Evolutionary conservation across 2,329 filamentous ascomycete species (phyloP).

Genomic region (Gyromitra esculenta): DNA sequence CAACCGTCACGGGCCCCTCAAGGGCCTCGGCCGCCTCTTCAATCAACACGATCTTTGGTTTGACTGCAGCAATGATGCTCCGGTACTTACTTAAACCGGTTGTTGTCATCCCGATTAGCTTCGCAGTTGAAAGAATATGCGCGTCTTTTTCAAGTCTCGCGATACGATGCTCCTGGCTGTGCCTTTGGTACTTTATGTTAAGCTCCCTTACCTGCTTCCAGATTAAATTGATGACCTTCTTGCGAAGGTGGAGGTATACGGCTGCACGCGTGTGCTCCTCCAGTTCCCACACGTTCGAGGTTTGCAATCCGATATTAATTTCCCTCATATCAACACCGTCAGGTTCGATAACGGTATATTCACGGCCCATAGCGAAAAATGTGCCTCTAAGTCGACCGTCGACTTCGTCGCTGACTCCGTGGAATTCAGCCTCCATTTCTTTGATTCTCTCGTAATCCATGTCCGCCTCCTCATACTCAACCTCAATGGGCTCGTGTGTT

Average conservation of each 20-base stretch:
- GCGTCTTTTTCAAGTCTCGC: conserved; percentile 70
- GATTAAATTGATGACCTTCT: conserved; percentile 65
- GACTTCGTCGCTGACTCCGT: conserved; percentile 63
- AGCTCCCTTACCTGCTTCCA: conserved; percentile 64
- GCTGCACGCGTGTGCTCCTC: conserved; percentile 67
- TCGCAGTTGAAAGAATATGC: conserved; percentile 69
- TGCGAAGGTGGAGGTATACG: conserved; percentile 74
- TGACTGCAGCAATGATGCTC: conserved; percentile 71
- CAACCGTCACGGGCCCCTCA: conserved; percentile 69
- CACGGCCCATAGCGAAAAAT: conserved; percentile 62
- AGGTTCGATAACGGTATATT: conserved; percentile 60
- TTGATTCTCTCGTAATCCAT: conserved; percentile 70
- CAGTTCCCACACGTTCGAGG: conserved; percentile 71
- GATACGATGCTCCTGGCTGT: conserved; percentile 67
- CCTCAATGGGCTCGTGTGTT: conserved; percentile 62
- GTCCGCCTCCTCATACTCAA: conserved; percentile 70
- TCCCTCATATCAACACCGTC: conserved; percentile 60
- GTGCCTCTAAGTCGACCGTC: conserved; percentile 65
- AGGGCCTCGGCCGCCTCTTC: conserved; percentile 83
- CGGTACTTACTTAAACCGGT: conserved; percentile 85
- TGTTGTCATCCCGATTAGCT: conserved; percentile 75
- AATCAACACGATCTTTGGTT: conserved; percentile 75
- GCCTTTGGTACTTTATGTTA: conserved; percentile 65
- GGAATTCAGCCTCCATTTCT: conserved; percentile 69
- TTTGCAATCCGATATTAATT: conserved; percentile 61